Base-by-base conservation (phyloP, 164 flowering plant species). In the Liquidambar formosana region DNA sequence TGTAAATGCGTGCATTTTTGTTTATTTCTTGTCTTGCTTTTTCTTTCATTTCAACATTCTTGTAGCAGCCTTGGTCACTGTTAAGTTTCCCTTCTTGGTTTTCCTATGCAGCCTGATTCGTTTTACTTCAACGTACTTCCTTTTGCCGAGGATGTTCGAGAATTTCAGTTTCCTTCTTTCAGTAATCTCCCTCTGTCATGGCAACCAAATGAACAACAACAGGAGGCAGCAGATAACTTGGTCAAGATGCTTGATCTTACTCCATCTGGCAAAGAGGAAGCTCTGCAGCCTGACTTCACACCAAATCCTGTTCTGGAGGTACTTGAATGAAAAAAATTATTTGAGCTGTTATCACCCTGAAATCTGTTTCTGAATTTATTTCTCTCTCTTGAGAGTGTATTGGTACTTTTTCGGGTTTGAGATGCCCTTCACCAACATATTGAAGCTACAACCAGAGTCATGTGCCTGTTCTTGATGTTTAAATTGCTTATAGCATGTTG, bases 301-400 rank as follows among this genome's bases (percentile, higher is more conserved):
- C 95, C 98, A 23, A 95, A 95, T 85, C 98, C 95, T 69, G 86
- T 88, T 78, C 73, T 95, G 71, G 93, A 91, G 97, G 99, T 95
- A 72, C 49, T 27, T 69, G n/a, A n/a, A n/a, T n/a, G n/a, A n/a
- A n/a, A n/a, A n/a, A n/a, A n/a, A n/a, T n/a, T n/a, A n/a, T n/a
- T n/a, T n/a, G 4, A 51, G 22, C 54, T 51, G 19, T 18, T 51
- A 51, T 18, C 8, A 51, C 8, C 8, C 8, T 51, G 54, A 8
- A 16, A 16, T n/a, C 21, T 51, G 41, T 33, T 33, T 33, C 41
- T 33, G 41, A 33, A 33, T 33, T 33, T 33, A 33, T 33, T 33
- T 33, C 41, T 33, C 41, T 33, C 41, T 33, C 6, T 33, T 33
- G 41, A 33, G 6, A 33, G 6, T 33, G 41, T 2, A 33, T 33